Percentiles rank a stretch among this genome's conserved stretches.
Evolutionary conservation across 192 early-diverging fungal genomes (phyloP).

Genomic region (Backusella psychrophila): DNA sequence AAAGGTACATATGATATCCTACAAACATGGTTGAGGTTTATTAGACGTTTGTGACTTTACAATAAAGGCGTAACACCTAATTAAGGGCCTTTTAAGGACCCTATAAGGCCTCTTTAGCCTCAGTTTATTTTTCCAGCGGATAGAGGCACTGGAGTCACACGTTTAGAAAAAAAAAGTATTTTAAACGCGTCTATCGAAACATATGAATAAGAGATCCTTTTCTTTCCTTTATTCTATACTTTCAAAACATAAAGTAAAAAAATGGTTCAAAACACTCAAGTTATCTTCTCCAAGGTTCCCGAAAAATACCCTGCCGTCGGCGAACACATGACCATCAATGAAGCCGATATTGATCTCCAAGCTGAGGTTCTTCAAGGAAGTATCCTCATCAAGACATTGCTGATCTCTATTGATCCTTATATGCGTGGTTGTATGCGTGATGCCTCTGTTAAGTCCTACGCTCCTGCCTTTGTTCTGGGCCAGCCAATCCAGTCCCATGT

Average conservation of each 20-base stretch:
- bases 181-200: neutral
- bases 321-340: conserved; percentile 47
- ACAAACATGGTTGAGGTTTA: too few relatives aligned
- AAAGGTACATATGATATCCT: too few relatives aligned
- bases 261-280: conserved; percentile 47
- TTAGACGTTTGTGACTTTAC: too few relatives aligned
- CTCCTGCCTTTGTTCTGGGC: conserved; percentile 49
- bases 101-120: too few relatives aligned
- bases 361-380: conserved; percentile 43
- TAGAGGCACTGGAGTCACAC: too few relatives aligned
- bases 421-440: conserved; percentile 67
- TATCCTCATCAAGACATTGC: conserved; percentile 56
- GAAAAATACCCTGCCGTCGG: conserved; percentile 33
- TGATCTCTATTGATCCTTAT: conserved; percentile 77
- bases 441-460: conserved; percentile 37
- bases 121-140: too few relatives aligned
- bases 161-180: neutral
- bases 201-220: neutral
- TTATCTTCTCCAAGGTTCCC: conserved; percentile 39
- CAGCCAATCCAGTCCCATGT: conserved; percentile 58
- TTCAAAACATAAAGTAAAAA: neutral
- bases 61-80: too few relatives aligned
- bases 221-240: neutral
- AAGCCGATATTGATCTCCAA: conserved; percentile 43
- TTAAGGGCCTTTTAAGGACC: too few relatives aligned